Conservation (phyloP, 2,329 filamentous ascomycete species). For the Trichoderma gracile region DNA sequence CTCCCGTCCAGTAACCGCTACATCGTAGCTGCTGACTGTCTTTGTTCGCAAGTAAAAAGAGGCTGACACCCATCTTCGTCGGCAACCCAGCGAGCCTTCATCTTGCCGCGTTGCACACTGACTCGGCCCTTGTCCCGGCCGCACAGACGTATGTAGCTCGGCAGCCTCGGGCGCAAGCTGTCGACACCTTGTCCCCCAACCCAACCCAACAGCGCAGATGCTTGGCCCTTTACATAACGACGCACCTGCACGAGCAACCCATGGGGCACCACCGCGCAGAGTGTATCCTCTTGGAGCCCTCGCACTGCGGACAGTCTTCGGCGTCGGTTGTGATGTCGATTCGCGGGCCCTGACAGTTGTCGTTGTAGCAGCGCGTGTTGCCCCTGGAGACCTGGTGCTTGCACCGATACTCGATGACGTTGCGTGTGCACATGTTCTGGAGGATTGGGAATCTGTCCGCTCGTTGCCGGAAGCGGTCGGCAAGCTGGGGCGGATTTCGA, state of each 20-base stretch:
- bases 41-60: not conserved
- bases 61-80: too few relatives aligned
- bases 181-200: not conserved
- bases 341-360: conserved; percentile 36
- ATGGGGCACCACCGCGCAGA: conserved; percentile 43
- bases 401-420: conserved; percentile 41
- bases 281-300: conserved; percentile 34
- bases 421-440: conserved; percentile 39
- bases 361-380: conserved; percentile 40
- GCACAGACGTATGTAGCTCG: not conserved
- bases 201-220: not conserved
- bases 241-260: conserved; percentile 34
- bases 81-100: not conserved
- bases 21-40: not conserved
- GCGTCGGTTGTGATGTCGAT: conserved; percentile 37
- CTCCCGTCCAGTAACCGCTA: not conserved
- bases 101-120: not conserved
- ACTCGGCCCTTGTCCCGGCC: not conserved
- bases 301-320: conserved; percentile 41
- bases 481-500: conserved; percentile 3
- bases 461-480: conserved; percentile 2
- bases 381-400: conserved; percentile 41
- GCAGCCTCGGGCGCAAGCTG: too few relatives aligned
- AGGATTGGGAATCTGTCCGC: not conserved
- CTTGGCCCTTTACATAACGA: conserved; percentile 30